Percentiles rank a stretch among this genome's conserved stretches.
These are phyloP conservation scores for Colletotrichum sp. DNA, from an alignment of 2,329 filamentous ascomycete genomes.

Conservation along the genomic window DNA sequence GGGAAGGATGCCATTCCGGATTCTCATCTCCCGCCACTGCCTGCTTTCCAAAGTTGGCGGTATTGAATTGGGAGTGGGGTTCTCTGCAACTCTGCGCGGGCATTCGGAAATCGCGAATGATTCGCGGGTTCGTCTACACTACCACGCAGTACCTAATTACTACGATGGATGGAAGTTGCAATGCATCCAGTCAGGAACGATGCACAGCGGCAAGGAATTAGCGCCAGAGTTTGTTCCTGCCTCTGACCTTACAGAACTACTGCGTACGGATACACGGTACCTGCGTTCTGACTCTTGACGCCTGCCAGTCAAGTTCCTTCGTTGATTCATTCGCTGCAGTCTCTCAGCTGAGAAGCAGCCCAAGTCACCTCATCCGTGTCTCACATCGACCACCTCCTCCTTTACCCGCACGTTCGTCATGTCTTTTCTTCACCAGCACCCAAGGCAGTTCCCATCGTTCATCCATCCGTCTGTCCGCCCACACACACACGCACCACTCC, in stretches of 20 bases:
- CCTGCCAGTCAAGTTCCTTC: neutral
- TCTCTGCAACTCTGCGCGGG: neutral
- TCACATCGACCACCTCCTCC: neutral
- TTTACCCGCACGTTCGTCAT: neutral
- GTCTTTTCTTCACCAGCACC: neutral
- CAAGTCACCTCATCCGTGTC: neutral
- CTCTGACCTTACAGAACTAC: neutral
- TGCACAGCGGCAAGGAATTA: neutral
- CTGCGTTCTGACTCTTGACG: neutral
- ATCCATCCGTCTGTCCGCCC: neutral
- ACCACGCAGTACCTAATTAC: neutral
- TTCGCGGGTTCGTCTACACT: conserved; percentile 1
- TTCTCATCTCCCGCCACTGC: neutral
- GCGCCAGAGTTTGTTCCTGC: neutral
- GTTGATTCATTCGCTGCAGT: neutral
- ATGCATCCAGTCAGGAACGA: neutral
- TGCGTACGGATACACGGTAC: neutral
- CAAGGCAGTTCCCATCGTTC: neutral
- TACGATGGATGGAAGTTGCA: neutral
- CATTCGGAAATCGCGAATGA: neutral
- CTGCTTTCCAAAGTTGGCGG: neutral
- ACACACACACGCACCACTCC: neutral
- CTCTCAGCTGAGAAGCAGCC: neutral
- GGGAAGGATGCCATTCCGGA: neutral
- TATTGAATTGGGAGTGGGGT: neutral